These are phyloP conservation scores for Serendipita vermifera DNA, from an alignment of 768 basidiomycete species.

Conservation along the genomic window DNA sequence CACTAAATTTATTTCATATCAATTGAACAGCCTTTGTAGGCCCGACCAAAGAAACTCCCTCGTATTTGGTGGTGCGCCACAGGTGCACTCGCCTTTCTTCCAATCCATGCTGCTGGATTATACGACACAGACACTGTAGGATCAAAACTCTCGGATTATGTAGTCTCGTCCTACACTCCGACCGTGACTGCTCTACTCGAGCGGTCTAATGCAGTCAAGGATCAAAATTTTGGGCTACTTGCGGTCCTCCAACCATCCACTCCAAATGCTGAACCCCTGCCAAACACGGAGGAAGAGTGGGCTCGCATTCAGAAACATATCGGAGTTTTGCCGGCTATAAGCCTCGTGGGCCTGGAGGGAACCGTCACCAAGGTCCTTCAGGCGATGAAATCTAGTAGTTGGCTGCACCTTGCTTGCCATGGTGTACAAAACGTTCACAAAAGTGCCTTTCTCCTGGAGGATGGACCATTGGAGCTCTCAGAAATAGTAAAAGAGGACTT, in stretches of 20 bases:
- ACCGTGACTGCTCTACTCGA: neutral
- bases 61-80: neutral
- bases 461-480: neutral
- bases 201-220: neutral
- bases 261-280: neutral
- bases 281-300: neutral
- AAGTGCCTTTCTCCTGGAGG: neutral
- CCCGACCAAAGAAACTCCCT: neutral
- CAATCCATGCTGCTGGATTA: neutral
- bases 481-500: conserved; percentile 5
- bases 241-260: neutral
- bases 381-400: conserved; percentile 10
- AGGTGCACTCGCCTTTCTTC: neutral
- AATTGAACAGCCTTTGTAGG: neutral
- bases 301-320: neutral
- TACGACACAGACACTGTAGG: neutral
- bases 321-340: neutral
- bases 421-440: conserved; percentile 15
- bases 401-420: conserved; percentile 23
- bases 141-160: neutral
- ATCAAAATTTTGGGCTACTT: neutral
- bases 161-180: neutral
- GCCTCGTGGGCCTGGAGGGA: neutral
- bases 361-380: conserved; percentile 11
- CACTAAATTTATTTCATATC: neutral